These are phyloP conservation scores for Talaromyces sp. DNA, from an alignment of 2,329 filamentous ascomycete genomes.

Conservation along the genomic window DNA sequence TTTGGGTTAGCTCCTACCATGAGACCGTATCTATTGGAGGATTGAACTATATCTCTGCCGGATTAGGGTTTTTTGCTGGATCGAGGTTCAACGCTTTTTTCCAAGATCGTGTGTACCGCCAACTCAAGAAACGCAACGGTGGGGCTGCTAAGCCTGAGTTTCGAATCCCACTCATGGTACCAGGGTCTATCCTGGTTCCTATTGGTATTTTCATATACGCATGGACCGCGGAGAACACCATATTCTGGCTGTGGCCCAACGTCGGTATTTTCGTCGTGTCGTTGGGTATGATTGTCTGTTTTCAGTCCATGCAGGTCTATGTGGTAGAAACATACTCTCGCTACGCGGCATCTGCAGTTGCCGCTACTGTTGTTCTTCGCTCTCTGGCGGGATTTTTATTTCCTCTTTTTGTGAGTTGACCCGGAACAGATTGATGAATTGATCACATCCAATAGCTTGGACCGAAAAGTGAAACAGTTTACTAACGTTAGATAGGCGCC, in stretches of 20 bases:
- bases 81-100: not conserved
- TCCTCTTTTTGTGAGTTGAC: constrained; percentile 19
- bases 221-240: constrained; percentile 40
- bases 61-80: not conserved
- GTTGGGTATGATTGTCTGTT: constrained; percentile 31
- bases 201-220: constrained; percentile 48
- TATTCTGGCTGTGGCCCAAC: constrained; percentile 46
- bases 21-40: constrained; percentile 34
- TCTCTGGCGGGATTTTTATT: constrained; percentile 21
- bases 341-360: constrained; percentile 18
- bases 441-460: not conserved
- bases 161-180: constrained; percentile 51
- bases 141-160: constrained; percentile 46
- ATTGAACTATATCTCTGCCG: not conserved
- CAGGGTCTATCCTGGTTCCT: constrained; percentile 45
- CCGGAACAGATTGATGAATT: not conserved
- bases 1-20: constrained; percentile 15
- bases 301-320: constrained; percentile 29
- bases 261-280: constrained; percentile 43
- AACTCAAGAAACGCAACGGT: constrained; percentile 31
- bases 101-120: not conserved
- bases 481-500: not conserved
- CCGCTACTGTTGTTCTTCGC: constrained; percentile 15
- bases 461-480: not conserved
- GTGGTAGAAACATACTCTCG: constrained; percentile 18